Evolutionary conservation across 2,329 filamentous ascomycete genomes (phyloP).

Genomic region (Fusarium tanahbumbuense): DNA sequence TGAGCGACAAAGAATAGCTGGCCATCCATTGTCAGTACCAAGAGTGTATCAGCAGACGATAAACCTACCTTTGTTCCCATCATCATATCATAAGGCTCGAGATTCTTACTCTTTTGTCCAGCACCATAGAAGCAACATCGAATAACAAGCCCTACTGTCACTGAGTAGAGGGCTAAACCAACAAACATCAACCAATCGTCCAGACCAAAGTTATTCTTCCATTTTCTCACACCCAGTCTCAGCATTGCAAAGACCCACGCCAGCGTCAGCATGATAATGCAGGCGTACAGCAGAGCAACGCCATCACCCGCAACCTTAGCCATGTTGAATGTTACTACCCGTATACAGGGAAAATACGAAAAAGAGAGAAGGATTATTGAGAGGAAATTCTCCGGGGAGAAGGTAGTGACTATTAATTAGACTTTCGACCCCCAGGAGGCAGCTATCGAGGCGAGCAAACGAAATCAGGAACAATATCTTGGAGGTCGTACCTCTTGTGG

Average conservation of each 20-base stretch:
- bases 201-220: conserved; percentile 32
- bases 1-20: conserved; percentile 41
- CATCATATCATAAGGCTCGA: conserved; percentile 3
- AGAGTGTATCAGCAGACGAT: too few relatives aligned
- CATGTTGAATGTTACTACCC: conserved; percentile 8
- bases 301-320: conserved; percentile 25
- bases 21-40: neutral
- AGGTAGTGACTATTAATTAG: neutral
- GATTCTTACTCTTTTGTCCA: conserved; percentile 16
- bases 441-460: neutral
- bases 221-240: conserved; percentile 25
- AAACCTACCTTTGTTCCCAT: conserved; percentile 36
- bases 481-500: neutral
- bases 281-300: conserved; percentile 30
- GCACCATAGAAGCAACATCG: conserved; percentile 33
- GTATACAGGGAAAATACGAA: neutral
- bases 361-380: neutral
- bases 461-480: neutral
- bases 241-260: conserved; percentile 23
- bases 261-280: conserved; percentile 29
- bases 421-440: too few relatives aligned
- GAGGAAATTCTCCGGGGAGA: neutral
- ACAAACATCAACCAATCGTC: conserved; percentile 41
- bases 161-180: conserved; percentile 34
- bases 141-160: conserved; percentile 35